Conservation (phyloP, 768 basidiomycete genomes). For the Saitozyma sp. region DNA sequence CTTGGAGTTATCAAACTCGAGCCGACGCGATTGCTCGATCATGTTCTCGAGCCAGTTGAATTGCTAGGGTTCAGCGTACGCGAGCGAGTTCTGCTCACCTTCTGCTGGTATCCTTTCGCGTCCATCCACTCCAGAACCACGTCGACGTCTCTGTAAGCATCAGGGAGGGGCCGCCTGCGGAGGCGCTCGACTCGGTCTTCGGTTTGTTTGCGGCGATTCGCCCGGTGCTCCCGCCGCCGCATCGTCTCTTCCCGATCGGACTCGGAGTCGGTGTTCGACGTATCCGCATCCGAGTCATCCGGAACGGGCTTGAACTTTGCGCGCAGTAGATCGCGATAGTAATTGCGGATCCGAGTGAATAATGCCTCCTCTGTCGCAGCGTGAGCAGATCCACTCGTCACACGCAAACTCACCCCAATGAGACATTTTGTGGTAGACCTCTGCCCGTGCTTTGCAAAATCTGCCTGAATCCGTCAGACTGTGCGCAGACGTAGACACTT, state of each 20-base stretch:
- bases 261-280: slow-evolving; percentile 15
- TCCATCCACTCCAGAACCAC: slow-evolving; percentile 47
- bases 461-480: slow-evolving; percentile 20
- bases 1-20: slow-evolving; percentile 31
- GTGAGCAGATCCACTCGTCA: too few species aligned
- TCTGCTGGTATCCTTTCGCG: slow-evolving; percentile 29
- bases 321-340: slow-evolving; percentile 43
- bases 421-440: slow-evolving; percentile 41
- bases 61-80: slow-evolving; percentile 19
- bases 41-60: slow-evolving; percentile 33
- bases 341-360: slow-evolving; percentile 27
- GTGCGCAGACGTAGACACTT: slow-evolving; percentile 3
- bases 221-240: slow-evolving; percentile 8
- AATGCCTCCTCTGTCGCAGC: slow-evolving; percentile 28
- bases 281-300: slow-evolving; percentile 21
- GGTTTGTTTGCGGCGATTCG: slow-evolving; percentile 6
- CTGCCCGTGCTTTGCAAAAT: slow-evolving; percentile 38
- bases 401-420: slow-evolving; percentile 59
- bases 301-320: slow-evolving; percentile 51
- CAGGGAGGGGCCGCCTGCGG: slow-evolving; percentile 8
- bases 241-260: slow-evolving; percentile 18
- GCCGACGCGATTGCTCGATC: slow-evolving; percentile 13
- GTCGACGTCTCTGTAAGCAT: slow-evolving; percentile 35
- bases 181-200: slow-evolving; percentile 17
- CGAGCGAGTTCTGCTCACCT: slow-evolving; percentile 20